A percentile compares a stretch with the other conserved stretches of the same genome.
These are phyloP conservation scores for Drechslerella coelobrocha DNA, from an alignment of 2,329 filamentous ascomycete genomes.

Conservation along the genomic window DNA sequence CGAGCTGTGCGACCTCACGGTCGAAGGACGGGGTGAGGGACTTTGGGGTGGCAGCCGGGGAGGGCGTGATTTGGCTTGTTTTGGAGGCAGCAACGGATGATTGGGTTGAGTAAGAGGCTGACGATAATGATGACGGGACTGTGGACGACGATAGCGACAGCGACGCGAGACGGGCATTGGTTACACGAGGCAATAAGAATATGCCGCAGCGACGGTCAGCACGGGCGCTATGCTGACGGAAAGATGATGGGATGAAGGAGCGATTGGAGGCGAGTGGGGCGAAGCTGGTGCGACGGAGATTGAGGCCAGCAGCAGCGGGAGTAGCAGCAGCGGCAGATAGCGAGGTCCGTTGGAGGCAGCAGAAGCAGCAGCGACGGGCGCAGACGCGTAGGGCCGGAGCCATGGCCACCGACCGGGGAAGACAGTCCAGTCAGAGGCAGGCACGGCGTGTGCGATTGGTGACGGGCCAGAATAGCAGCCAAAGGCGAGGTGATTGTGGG, in stretches of 20 bases:
- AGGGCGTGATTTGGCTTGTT: slow-evolving; percentile 18
- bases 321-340: background rate
- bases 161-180: background rate
- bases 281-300: background rate
- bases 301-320: slow-evolving; percentile 29
- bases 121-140: no score
- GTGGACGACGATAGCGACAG: background rate
- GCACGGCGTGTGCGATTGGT: no score
- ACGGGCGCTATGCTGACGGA: background rate
- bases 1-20: slow-evolving; percentile 75
- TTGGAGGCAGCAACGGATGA: no score
- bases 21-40: slow-evolving; percentile 48
- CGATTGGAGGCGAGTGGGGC: background rate
- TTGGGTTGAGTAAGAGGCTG: slow-evolving; percentile 17
- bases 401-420: background rate
- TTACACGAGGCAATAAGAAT: no score
- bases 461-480: no score
- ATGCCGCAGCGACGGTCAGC: no score
- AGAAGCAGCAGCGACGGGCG: slow-evolving; percentile 1
- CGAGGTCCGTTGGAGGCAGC: background rate
- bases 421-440: background rate
- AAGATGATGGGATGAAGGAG: background rate
- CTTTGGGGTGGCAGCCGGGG: slow-evolving; percentile 22
- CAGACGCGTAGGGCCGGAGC: background rate
- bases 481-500: no score